A percentile compares a stretch with the other conserved stretches of the same genome.
Conservation (phyloP, 805 yeast species). For the Zygosaccharomyces bailii region DNA sequence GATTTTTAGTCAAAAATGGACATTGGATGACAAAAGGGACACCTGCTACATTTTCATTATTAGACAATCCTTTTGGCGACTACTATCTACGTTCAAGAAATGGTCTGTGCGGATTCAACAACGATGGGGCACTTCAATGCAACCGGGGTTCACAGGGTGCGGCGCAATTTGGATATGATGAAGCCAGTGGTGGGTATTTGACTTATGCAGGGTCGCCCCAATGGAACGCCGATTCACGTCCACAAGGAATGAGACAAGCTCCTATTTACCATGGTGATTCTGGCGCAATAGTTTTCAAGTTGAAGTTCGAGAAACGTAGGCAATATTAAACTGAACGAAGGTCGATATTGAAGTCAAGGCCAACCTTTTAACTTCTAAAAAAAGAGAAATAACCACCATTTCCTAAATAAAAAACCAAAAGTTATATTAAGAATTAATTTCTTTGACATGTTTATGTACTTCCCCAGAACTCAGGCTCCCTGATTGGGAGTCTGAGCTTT, state of each 20-base stretch:
- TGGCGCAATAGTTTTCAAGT: conserved; percentile 37
- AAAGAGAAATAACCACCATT: not conserved
- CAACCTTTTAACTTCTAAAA: too few species aligned
- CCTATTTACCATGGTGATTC: conserved; percentile 38
- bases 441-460: conserved; percentile 8
- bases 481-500: not conserved
- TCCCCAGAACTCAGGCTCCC: not conserved
- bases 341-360: too few species aligned
- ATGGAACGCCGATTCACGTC: conserved; percentile 55
- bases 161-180: conserved; percentile 55
- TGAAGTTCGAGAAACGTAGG: conserved; percentile 30
- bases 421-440: not conserved
- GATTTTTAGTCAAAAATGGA: conserved; percentile 74
- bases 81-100: conserved; percentile 61
- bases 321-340: conserved; percentile 19
- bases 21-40: conserved; percentile 77
- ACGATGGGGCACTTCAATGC: conserved; percentile 36
- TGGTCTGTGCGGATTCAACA: conserved; percentile 63
- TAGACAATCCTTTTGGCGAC: conserved; percentile 68
- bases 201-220: conserved; percentile 58
- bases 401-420: not conserved
- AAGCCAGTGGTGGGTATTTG: conserved; percentile 43
- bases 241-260: conserved; percentile 47
- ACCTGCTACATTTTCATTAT: conserved; percentile 71
- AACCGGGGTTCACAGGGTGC: conserved; percentile 36